Percentiles rank a stretch among this genome's conserved stretches.
phyloP scores from a whole-genome alignment of 2,329 filamentous ascomycete genomes.

The Pyrenophora teres region DNA sequence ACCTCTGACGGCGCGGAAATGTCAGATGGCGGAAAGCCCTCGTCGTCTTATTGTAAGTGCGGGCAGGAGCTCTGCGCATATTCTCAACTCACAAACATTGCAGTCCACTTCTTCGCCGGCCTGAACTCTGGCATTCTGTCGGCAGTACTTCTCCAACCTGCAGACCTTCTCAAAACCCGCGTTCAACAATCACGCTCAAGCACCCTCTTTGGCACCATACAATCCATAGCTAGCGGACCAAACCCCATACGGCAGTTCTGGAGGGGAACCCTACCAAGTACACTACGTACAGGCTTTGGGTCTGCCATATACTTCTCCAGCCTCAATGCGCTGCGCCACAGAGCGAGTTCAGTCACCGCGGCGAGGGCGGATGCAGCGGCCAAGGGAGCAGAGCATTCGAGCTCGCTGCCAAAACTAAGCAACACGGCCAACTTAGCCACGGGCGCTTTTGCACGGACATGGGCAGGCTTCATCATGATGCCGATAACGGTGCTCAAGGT shows the following conservation, averaged over 20 bases:
- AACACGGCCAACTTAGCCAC: constrained; percentile 84
- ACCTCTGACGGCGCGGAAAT: constrained; percentile 48
- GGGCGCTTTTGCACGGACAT: constrained; percentile 80
- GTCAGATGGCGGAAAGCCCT: constrained; percentile 57
- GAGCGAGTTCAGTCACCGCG: constrained; percentile 51
- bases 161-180: constrained; percentile 94
- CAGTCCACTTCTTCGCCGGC: constrained; percentile 83
- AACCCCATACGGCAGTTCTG: constrained; percentile 77
- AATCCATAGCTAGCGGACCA: constrained; percentile 68
- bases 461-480: constrained; percentile 91
- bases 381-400: constrained; percentile 56
- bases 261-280: constrained; percentile 90
- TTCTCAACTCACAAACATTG: neutral
- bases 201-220: constrained; percentile 69
- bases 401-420: constrained; percentile 78
- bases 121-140: constrained; percentile 85
- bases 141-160: constrained; percentile 88
- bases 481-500: constrained; percentile 96
- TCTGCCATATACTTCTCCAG: constrained; percentile 93
- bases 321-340: constrained; percentile 80
- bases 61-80: neutral
- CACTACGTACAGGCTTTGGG: constrained; percentile 90
- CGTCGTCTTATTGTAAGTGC: constrained; percentile 56
- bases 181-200: constrained; percentile 82
- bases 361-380: constrained; percentile 18